Evolutionary conservation across 371 early-diverging fungal species (phyloP).

Genomic region (Chytridium lagenaria): DNA sequence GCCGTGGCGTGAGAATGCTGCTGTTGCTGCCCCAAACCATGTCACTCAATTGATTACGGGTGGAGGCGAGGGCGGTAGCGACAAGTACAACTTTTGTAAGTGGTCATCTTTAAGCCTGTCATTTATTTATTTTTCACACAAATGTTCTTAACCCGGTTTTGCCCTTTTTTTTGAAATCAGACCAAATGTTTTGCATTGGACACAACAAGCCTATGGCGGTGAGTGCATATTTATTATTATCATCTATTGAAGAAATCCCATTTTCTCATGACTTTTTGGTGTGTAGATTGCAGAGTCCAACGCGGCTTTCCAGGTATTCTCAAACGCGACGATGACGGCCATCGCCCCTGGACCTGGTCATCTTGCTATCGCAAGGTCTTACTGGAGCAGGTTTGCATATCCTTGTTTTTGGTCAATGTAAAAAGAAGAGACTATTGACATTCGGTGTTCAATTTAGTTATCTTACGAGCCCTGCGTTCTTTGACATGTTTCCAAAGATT

Average conservation of each 20-base stretch:
- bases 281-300: conserved; percentile 1
- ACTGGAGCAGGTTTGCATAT: background rate
- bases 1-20: conserved; percentile 23
- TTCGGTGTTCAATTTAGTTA: background rate
- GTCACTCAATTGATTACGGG: conserved; percentile 15
- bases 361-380: conserved; percentile 1
- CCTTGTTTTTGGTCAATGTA: background rate
- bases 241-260: background rate
- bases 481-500: background rate
- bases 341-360: conserved; percentile 17
- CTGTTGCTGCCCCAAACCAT: background rate
- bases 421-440: background rate
- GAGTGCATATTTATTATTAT: background rate
- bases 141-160: background rate
- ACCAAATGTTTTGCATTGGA: background rate
- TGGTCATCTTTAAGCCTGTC: background rate
- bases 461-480: conserved; percentile 4
- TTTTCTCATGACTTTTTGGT: background rate
- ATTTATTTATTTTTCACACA: background rate
- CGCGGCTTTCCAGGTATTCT: conserved; percentile 8
- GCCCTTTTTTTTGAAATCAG: background rate
- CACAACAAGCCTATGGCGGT: conserved; percentile 7
- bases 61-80: conserved; percentile 16
- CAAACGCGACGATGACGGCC: background rate
- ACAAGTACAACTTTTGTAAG: conserved; percentile 4